Evolutionary conservation across 2,329 filamentous ascomycete species (phyloP).

Genomic region (Sarocladiaceae sp.): DNA sequence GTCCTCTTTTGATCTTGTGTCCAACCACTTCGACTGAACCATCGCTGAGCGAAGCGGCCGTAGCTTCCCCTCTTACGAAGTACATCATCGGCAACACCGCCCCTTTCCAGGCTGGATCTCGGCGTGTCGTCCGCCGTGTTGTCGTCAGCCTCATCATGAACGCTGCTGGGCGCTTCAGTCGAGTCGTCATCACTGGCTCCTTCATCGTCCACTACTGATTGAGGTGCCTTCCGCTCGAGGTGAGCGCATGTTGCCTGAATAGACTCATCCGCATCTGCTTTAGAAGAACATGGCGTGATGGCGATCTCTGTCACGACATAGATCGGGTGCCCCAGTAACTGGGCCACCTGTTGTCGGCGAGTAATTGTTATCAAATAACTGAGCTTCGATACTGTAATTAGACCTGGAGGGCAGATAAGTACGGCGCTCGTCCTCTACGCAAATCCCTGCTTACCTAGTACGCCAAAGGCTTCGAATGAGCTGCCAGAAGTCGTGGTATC

Average conservation of each 20-base stretch:
- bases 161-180: constrained; percentile 27
- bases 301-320: constrained; percentile 88
- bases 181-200: constrained; percentile 41
- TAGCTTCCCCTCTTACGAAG: constrained; percentile 80
- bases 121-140: constrained; percentile 28
- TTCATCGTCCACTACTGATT: constrained; percentile 31
- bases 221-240: constrained; percentile 11
- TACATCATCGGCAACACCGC: constrained; percentile 82
- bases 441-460: constrained; percentile 43
- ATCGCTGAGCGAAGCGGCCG: constrained; percentile 82
- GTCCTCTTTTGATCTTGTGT: constrained; percentile 64
- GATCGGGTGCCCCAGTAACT: constrained; percentile 74
- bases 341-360: constrained; percentile 80
- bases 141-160: constrained; percentile 42
- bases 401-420: constrained; percentile 48
- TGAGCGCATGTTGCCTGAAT: constrained; percentile 37
- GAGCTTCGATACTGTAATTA: constrained; percentile 76
- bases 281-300: constrained; percentile 80
- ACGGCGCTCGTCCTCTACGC: too few species aligned
- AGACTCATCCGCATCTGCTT: constrained; percentile 67
- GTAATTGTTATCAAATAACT: constrained; percentile 87
- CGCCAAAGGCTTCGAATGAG: constrained; percentile 56
- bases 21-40: constrained; percentile 87
- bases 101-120: constrained; percentile 32
- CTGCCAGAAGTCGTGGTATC: constrained; percentile 40